Percentiles rank a stretch among this genome's conserved stretches.
Conservation (phyloP, 495 filamentous ascomycete species). For the Hamigera avellanea region DNA sequence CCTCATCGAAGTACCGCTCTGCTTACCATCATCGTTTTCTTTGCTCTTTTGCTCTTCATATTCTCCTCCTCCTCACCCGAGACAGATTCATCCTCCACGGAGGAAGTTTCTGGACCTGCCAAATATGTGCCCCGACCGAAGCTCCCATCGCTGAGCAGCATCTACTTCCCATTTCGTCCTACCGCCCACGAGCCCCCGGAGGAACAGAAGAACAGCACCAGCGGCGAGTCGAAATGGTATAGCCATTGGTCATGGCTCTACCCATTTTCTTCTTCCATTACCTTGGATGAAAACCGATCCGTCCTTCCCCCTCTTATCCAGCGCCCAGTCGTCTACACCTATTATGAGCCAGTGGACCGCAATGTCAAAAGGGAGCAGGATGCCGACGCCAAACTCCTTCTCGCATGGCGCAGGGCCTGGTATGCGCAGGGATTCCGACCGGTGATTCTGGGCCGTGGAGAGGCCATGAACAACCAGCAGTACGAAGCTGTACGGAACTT, state of each 20-base stretch:
- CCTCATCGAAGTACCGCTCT: slow-evolving; percentile 32
- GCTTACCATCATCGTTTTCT: slow-evolving; percentile 29
- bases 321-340: slow-evolving; percentile 81
- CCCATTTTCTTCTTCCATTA: slow-evolving; percentile 78
- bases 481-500: slow-evolving; percentile 52
- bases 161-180: slow-evolving; percentile 45
- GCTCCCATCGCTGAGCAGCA: slow-evolving; percentile 25
- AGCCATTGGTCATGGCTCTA: slow-evolving; percentile 79
- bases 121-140: slow-evolving; percentile 31
- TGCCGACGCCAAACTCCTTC: slow-evolving; percentile 66
- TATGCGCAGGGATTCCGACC: slow-evolving; percentile 89
- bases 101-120: slow-evolving; percentile 14
- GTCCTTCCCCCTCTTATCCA: slow-evolving; percentile 68
- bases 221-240: slow-evolving; percentile 73
- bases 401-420: slow-evolving; percentile 87
- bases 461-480: slow-evolving; percentile 75
- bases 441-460: slow-evolving; percentile 64
- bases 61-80: slow-evolving; percentile 31
- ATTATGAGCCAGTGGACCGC: slow-evolving; percentile 62
- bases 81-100: slow-evolving; percentile 8
- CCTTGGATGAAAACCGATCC: slow-evolving; percentile 75
- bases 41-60: slow-evolving; percentile 33
- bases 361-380: slow-evolving; percentile 47
- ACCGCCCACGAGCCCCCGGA: slow-evolving; percentile 68
- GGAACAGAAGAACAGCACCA: slow-evolving; percentile 68